Evolutionary conservation across 2,329 filamentous ascomycete genomes (phyloP).

Genomic region (Verticillium albo-atrum): DNA sequence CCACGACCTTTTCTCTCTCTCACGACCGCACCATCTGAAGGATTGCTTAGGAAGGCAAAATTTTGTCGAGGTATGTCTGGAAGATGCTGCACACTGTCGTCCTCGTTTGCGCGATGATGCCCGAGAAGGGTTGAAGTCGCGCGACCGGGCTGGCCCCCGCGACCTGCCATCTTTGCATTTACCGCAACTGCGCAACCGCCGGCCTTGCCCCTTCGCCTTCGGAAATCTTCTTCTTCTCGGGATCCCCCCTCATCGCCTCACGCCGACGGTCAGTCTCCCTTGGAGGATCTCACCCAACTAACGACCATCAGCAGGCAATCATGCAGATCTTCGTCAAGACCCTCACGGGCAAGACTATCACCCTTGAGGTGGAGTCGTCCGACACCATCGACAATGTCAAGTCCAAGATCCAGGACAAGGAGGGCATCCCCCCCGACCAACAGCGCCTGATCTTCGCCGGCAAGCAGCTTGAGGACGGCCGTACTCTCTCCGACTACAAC

Average conservation of each 20-base stretch:
- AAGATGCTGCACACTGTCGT: conserved; percentile 35
- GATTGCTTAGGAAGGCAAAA: conserved; percentile 61
- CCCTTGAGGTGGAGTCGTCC: conserved; percentile 99
- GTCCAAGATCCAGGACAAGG: conserved; percentile 98
- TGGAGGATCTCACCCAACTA: conserved; percentile 23
- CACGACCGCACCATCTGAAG: conserved; percentile 44
- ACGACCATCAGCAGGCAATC: conserved; percentile 51
- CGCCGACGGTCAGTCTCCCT: background rate
- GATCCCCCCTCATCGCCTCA: background rate
- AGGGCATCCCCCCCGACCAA: conserved; percentile 98
- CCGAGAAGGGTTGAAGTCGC: background rate
- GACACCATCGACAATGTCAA: conserved; percentile 99
- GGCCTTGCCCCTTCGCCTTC: background rate
- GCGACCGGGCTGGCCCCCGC: background rate
- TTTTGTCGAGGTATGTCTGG: conserved; percentile 59
- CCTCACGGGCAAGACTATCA: conserved; percentile 99
- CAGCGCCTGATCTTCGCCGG: conserved; percentile 99
- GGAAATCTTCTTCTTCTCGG: background rate
- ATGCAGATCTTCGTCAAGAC: conserved; percentile 78
- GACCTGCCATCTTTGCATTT: no score
- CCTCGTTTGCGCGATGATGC: background rate
- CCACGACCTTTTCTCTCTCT: background rate
- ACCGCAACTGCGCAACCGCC: no score
- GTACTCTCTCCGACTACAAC: conserved; percentile 99
- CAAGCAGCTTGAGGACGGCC: conserved; percentile 99